Conservation (phyloP, 2,329 filamentous ascomycete genomes). For the Colletotrichum gigasporum region DNA sequence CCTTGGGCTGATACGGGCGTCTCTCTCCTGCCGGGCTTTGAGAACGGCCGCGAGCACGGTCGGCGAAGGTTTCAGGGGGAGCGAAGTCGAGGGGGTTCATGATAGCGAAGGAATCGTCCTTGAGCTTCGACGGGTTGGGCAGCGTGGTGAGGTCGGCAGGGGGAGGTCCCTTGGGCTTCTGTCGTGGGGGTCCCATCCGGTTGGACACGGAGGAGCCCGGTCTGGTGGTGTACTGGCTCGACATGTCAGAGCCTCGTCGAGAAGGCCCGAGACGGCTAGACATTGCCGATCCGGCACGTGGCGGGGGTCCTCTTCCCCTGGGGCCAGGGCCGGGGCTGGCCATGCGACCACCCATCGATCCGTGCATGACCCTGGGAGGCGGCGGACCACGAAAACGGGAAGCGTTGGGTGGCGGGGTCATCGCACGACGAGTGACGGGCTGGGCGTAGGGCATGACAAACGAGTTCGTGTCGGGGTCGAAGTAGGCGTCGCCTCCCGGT, state of each 20-base stretch:
- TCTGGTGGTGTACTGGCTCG: constrained; percentile 55
- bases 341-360: constrained; percentile 55
- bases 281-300: constrained; percentile 57
- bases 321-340: constrained; percentile 54
- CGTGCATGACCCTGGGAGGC: constrained; percentile 52
- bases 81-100: constrained; percentile 83
- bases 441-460: constrained; percentile 88
- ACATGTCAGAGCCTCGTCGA: constrained; percentile 44
- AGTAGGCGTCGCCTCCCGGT: constrained; percentile 62
- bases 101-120: constrained; percentile 80
- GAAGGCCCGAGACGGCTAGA: constrained; percentile 41
- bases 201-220: constrained; percentile 73
- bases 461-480: constrained; percentile 72
- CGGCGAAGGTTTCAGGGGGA: constrained; percentile 74
- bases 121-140: constrained; percentile 86
- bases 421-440: constrained; percentile 86
- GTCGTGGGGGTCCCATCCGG: constrained; percentile 42
- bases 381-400: constrained; percentile 53
- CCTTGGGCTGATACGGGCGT: constrained; percentile 74
- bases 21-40: constrained; percentile 72
- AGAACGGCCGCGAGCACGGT: constrained; percentile 74
- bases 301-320: constrained; percentile 52
- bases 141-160: constrained; percentile 78
- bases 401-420: constrained; percentile 86
- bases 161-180: constrained; percentile 68